These are phyloP conservation scores for Fusarium fracticaudum DNA, from an alignment of 2,329 filamentous ascomycete species.

Conservation along the genomic window DNA sequence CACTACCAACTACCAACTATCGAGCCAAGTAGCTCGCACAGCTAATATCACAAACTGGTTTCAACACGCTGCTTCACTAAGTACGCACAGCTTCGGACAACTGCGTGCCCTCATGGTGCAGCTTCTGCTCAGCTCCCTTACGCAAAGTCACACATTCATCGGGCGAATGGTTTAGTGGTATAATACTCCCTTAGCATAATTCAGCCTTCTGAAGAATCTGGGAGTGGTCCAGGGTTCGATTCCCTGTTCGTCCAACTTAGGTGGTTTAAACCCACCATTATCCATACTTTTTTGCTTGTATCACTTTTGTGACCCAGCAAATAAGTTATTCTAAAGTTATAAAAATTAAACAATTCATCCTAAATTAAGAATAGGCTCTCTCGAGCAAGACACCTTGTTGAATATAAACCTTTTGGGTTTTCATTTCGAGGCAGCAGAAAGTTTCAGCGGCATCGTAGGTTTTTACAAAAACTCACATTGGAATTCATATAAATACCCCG, in stretches of 20 bases:
- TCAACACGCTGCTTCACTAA: not conserved
- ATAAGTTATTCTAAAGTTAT: not conserved
- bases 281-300: conserved; percentile 5
- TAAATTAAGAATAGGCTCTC: not conserved
- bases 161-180: conserved; percentile 38
- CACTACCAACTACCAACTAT: too few relatives aligned
- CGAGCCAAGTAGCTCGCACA: not conserved
- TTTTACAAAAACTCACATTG: not conserved
- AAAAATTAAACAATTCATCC: not conserved
- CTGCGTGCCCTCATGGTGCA: not conserved
- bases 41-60: not conserved
- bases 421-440: not conserved
- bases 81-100: not conserved
- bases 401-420: not conserved
- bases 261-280: conserved; percentile 14
- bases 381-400: not conserved
- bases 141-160: conserved; percentile 2
- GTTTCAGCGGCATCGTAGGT: not conserved
- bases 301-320: too few relatives aligned
- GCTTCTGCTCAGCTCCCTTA: rapidly evolving
- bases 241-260: conserved; percentile 28
- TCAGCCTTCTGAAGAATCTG: conserved; percentile 1
- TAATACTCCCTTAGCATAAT: conserved; percentile 35
- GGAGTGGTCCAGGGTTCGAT: conserved; percentile 34
- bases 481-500: not conserved